Base-by-base conservation (phyloP, 2,329 filamentous ascomycete species). In the Fusarium sp. region DNA sequence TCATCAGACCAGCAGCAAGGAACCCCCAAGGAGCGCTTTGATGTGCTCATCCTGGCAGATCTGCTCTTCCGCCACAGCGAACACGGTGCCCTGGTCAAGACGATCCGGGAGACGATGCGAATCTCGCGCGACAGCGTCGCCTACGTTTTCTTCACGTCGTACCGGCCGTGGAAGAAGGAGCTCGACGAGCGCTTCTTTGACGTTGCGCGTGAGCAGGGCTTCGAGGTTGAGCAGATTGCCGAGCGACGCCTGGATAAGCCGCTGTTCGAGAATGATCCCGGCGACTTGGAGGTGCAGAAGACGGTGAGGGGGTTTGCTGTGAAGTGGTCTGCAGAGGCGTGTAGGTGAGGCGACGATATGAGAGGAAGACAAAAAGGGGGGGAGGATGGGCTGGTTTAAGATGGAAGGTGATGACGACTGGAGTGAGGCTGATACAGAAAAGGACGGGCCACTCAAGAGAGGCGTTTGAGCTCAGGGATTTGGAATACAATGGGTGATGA, bases 61-160 rank as follows among this genome's bases (percentile, higher is more conserved):
- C 86, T 98, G 52, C 86, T 98, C 4, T 98, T 98, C 83, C 93
- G 96, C 65, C 94, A 98, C 78, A 92, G 91, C 6, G 94, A 97
- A 82, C 95, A 98, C 77, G 84, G 82, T 2, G 94, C 93, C 75
- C 85, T 98, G 65, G 85, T 97, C 70, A 86, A 88, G 70, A 94
- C 92, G 5, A 88, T 98, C 65, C 84, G 87, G 74, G 78, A 87
- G 76, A 93, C 92, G 15, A 80, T 98, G 74, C 88, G 86, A 72
- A 85, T 82, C 66, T 79, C 82, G 4, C 74, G 78, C 4, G 83
- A 83, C 2, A 89, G 91, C 51, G 86, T 86, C 57, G 94, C 94
- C 3, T 88, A 95, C 74, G 94, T 98, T 8, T 97, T 98, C 80
- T 98, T 98, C 83, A 97, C 95, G 0, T 95, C 94, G 18, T 97